Percentiles rank a stretch among this genome's conserved stretches.
Conservation (phyloP, 163 green algal species). For the Chlamydomonas reinhardtii region DNA sequence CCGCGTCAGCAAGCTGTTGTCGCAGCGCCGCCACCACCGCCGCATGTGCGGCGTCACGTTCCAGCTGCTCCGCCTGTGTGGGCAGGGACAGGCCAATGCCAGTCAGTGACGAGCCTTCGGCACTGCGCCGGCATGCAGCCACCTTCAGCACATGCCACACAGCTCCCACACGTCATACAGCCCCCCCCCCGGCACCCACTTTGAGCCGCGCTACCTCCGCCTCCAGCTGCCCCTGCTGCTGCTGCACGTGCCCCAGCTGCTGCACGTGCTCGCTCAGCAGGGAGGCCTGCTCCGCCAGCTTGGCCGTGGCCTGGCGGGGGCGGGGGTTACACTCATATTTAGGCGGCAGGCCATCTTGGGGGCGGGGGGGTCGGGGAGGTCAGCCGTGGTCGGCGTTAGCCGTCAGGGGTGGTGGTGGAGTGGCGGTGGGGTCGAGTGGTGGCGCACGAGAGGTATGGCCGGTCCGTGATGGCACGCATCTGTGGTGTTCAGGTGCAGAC, state of each 20-base stretch:
- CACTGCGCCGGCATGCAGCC: no score
- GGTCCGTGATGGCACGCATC: no score
- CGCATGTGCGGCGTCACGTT: conserved; percentile 49
- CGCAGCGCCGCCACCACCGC: conserved; percentile 31
- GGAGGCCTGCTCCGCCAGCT: conserved; percentile 38
- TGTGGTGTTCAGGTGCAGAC: no score
- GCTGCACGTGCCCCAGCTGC: conserved; percentile 40
- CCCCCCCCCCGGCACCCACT: background rate
- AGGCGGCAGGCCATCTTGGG: no score
- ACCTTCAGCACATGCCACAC: background rate
- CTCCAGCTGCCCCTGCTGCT: conserved; percentile 44
- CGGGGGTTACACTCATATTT: no score
- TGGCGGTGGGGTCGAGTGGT: no score
- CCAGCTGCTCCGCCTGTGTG: conserved; percentile 38
- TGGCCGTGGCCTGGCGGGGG: conserved; percentile 1
- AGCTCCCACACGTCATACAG: background rate
- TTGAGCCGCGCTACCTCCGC: conserved; percentile 18
- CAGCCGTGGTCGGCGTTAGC: no score
- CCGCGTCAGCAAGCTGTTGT: conserved; percentile 8
- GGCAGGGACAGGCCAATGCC: no score
- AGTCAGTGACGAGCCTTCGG: no score
- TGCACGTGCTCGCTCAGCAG: conserved; percentile 33
- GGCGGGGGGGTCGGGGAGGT: no score
- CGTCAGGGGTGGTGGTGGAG: no score
- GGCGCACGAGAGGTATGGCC: no score